A percentile compares a stretch with the other conserved stretches of the same genome.
Conservation (phyloP, 1,284 basidiomycete species). For the Cutaneotrichosporon sp. region DNA sequence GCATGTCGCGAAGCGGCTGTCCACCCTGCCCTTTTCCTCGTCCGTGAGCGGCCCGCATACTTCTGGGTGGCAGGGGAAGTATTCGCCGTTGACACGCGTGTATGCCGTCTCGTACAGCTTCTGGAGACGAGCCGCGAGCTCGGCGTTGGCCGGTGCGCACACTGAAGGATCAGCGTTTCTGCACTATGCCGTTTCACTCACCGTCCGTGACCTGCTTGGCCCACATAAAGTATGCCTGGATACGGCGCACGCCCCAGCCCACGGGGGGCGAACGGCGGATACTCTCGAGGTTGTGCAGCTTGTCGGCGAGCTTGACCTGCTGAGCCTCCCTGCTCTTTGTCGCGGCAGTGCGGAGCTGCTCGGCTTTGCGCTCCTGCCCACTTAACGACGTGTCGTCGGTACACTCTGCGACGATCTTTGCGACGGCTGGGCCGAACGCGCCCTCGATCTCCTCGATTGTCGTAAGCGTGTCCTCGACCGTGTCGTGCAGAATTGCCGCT, state of each 20-base stretch:
- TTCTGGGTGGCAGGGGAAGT: conserved; percentile 44
- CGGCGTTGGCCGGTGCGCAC: conserved; percentile 40
- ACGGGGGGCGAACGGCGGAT: conserved; percentile 42
- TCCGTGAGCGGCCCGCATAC: conserved; percentile 40
- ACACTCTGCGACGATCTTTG: conserved; percentile 46
- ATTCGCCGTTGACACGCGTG: conserved; percentile 37
- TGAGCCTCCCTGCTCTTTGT: conserved; percentile 45
- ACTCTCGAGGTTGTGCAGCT: conserved; percentile 48
- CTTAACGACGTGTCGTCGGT: conserved; percentile 35
- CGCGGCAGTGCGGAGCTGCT: conserved; percentile 45
- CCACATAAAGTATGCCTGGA: conserved; percentile 49
- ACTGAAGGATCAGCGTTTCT: conserved; percentile 11
- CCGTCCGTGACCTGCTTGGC: conserved; percentile 48
- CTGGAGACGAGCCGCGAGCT: conserved; percentile 35
- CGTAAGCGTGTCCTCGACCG: conserved; percentile 49
- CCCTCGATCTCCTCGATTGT: conserved; percentile 39
- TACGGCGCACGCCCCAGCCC: conserved; percentile 42
- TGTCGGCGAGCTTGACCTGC: conserved; percentile 49
- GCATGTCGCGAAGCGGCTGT: conserved; percentile 28
- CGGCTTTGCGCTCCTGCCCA: conserved; percentile 41
- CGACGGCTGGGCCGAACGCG: conserved; percentile 44
- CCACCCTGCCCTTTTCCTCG: conserved; percentile 39
- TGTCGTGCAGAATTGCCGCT: conserved; percentile 49
- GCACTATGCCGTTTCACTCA: conserved; percentile 8
- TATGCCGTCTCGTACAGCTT: conserved; percentile 45